Conservation (phyloP, 768 basidiomycete species). For the Lentinula sp. region DNA sequence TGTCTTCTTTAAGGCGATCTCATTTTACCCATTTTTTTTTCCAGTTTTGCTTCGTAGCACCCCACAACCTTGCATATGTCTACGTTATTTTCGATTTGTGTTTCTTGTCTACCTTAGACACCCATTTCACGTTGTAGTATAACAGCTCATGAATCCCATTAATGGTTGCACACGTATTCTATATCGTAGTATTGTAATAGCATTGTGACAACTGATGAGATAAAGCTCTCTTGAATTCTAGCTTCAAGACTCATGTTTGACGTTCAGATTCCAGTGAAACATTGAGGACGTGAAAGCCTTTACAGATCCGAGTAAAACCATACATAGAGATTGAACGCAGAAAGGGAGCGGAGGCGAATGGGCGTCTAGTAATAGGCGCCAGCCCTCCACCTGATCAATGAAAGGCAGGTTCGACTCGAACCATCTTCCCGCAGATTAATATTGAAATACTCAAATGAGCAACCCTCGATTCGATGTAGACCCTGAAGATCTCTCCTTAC, state of each 20-base stretch:
- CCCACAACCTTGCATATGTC: not conserved
- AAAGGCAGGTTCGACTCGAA: too few species aligned
- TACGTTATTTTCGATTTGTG: not conserved
- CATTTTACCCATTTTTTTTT: too few species aligned
- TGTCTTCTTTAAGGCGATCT: not conserved
- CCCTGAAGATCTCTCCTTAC: slow-evolving; percentile 9
- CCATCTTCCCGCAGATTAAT: not conserved
- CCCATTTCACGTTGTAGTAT: not conserved
- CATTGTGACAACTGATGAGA: too few species aligned
- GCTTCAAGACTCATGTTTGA: too few species aligned
- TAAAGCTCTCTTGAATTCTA: too few species aligned
- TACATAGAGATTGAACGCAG: too few species aligned
- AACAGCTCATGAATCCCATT: not conserved
- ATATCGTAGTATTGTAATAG: not conserved
- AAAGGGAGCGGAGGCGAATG: too few species aligned
- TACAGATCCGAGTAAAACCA: too few species aligned
- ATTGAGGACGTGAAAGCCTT: too few species aligned
- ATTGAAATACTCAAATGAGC: not conserved
- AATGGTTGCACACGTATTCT: not conserved
- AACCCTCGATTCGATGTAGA: not conserved
- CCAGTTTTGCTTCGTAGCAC: not conserved
- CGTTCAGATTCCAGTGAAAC: too few species aligned
- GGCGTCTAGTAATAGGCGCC: too few species aligned
- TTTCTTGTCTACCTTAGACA: not conserved
- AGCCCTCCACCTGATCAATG: too few species aligned